These are phyloP conservation scores for Tolypocladium guangdongense DNA, from an alignment of 2,329 filamentous ascomycete genomes.

Conservation along the genomic window DNA sequence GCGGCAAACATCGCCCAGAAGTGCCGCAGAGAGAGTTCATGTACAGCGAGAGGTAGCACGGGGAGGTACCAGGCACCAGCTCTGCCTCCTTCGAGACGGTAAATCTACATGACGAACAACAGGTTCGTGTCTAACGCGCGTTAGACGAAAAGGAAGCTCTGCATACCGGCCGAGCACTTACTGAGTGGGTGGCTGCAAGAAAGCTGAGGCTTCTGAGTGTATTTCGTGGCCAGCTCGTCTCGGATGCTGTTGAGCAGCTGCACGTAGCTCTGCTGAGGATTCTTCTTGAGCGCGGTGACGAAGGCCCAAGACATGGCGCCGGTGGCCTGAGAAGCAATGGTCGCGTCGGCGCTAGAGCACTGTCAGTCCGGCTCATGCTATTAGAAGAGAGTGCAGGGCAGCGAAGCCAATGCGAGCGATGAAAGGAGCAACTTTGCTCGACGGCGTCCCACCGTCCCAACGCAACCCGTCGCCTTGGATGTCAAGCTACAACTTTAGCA, in stretches of 20 bases:
- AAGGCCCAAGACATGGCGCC: slow-evolving; percentile 99
- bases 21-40: not conserved
- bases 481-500: slow-evolving; percentile 23
- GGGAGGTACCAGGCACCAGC: not conserved
- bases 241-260: slow-evolving; percentile 93
- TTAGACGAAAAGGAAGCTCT: slow-evolving; percentile 4
- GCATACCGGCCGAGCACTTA: slow-evolving; percentile 35
- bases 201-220: slow-evolving; percentile 89
- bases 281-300: slow-evolving; percentile 85
- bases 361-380: not conserved
- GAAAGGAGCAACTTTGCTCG: not conserved
- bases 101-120: slow-evolving; percentile 49
- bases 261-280: slow-evolving; percentile 96
- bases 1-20: not conserved
- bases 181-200: slow-evolving; percentile 94
- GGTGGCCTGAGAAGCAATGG: slow-evolving; percentile 79
- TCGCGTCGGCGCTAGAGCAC: slow-evolving; percentile 68
- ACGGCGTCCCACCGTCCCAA: slow-evolving; percentile 18
- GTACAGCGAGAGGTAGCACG: not conserved
- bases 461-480: slow-evolving; percentile 35
- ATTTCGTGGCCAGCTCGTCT: slow-evolving; percentile 79
- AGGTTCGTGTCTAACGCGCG: slow-evolving; percentile 41
- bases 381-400: not conserved
- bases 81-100: not conserved
- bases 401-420: not conserved